Conservation (phyloP, 1,284 basidiomycete species). For the Marasmius sp. region DNA sequence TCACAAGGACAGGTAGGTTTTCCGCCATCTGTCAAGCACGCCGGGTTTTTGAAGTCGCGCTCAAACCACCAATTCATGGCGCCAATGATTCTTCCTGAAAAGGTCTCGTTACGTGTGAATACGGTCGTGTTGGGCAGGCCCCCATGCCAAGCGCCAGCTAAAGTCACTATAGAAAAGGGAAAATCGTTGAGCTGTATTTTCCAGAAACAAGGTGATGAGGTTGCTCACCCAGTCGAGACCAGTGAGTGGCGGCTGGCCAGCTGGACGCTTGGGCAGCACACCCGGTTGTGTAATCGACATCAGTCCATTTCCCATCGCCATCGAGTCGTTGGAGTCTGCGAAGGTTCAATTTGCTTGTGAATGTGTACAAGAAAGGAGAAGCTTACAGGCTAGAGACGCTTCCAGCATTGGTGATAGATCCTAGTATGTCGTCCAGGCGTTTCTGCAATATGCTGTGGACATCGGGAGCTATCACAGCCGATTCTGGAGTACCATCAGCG, state of each 20-base stretch:
- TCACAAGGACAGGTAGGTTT: constrained; percentile 49
- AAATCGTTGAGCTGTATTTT: not conserved
- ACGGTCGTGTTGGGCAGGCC: constrained; percentile 38
- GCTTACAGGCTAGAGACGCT: too few relatives aligned
- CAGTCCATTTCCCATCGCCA: constrained; percentile 10
- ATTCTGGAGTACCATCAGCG: too few relatives aligned
- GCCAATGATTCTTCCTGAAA: constrained; percentile 41
- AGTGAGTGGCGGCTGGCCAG: constrained; percentile 67
- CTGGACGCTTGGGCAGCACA: constrained; percentile 60
- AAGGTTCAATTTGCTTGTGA: not conserved
- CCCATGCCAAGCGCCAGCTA: constrained; percentile 60
- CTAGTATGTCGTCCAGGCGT: too few relatives aligned
- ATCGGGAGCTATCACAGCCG: too few relatives aligned
- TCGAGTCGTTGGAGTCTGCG: constrained; percentile 5
- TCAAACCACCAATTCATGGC: constrained; percentile 68
- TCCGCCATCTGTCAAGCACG: constrained; percentile 56
- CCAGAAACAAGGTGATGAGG: not conserved
- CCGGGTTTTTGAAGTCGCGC: constrained; percentile 53
- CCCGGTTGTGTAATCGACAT: constrained; percentile 34
- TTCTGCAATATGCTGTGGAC: too few relatives aligned
- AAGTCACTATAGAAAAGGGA: constrained; percentile 33
- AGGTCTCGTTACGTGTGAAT: constrained; percentile 36
- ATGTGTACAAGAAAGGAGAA: not conserved
- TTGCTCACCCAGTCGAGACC: constrained; percentile 54
- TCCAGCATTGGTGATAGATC: too few relatives aligned